Evolutionary conservation across 75 land plant species (phyloP).

Genomic region (Azolla pinnata): DNA sequence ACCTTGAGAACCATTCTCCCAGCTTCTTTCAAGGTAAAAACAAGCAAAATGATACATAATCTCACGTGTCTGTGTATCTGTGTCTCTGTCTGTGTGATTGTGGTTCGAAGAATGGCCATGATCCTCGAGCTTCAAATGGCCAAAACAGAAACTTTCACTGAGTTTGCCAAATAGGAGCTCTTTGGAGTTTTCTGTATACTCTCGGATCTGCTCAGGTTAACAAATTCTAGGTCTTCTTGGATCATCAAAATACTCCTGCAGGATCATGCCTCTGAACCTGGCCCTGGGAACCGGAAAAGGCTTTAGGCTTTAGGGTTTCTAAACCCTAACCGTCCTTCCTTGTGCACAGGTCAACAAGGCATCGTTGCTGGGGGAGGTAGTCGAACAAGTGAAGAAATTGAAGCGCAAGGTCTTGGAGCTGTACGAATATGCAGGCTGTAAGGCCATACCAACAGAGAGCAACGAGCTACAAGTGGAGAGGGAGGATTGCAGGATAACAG

Average conservation of each 20-base stretch:
- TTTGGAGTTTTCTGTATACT: too few relatives aligned
- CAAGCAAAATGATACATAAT: too few relatives aligned
- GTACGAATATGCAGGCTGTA: conserved; percentile 12
- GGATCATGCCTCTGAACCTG: neutral
- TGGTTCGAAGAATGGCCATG: neutral
- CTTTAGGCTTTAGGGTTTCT: too few relatives aligned
- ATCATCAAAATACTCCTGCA: neutral
- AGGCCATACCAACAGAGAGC: conserved; percentile 46
- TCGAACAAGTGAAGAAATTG: conserved; percentile 42
- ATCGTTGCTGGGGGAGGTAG: conserved; percentile 49
- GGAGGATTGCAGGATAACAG: conserved; percentile 10
- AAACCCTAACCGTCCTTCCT: neutral
- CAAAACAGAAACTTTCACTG: neutral
- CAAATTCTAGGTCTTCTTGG: neutral
- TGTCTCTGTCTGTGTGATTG: neutral
- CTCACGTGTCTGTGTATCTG: neutral
- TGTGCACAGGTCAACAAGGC: conserved; percentile 55
- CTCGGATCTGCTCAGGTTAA: neutral
- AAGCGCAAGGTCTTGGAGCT: conserved; percentile 41
- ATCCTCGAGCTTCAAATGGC: neutral
- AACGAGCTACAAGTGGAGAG: conserved; percentile 53
- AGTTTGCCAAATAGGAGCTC: neutral
- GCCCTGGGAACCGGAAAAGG: neutral
- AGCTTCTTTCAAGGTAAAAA: conserved; percentile 55
- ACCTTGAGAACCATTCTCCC: conserved; percentile 66